Evolutionary conservation across 495 filamentous ascomycete genomes (phyloP).

Genomic region (Penicillium cataractarum): DNA sequence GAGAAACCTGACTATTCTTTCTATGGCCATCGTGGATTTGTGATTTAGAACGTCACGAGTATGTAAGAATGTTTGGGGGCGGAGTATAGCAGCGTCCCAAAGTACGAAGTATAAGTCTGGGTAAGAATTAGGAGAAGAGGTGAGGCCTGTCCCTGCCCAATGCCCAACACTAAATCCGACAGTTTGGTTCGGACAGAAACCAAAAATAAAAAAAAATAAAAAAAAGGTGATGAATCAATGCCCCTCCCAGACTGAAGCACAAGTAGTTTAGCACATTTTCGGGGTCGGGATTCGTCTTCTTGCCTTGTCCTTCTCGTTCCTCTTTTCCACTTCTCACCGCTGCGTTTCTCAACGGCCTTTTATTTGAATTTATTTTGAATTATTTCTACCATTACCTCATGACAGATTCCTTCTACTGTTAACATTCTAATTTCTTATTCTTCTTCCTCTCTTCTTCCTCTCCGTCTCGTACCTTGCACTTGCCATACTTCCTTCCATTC

Average conservation of each 20-base stretch:
- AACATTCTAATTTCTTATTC: conserved; percentile 1
- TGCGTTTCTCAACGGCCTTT: conserved; percentile 30
- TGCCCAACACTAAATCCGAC: conserved; percentile 16
- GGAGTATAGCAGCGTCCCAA: neutral
- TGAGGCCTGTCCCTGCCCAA: conserved; percentile 30
- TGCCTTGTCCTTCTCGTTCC: conserved; percentile 11
- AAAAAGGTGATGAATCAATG: conserved; percentile 5
- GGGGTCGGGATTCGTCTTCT: conserved; percentile 8
- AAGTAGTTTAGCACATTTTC: neutral
- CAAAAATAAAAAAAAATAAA: conserved; percentile 1
- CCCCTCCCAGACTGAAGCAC: neutral
- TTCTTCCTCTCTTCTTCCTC: conserved; percentile 5
- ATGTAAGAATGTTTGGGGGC: neutral
- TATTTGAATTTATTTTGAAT: neutral
- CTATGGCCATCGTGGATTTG: too few species aligned
- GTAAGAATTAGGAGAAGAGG: neutral
- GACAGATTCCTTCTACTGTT: neutral
- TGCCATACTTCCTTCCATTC: neutral
- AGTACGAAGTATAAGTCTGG: neutral
- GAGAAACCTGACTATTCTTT: neutral
- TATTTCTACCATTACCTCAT: neutral
- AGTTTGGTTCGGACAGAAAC: conserved; percentile 32
- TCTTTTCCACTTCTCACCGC: conserved; percentile 27
- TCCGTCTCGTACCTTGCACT: neutral
- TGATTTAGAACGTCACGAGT: neutral